These are phyloP conservation scores for Ploettnerulaceae sp. DNA, from an alignment of 2,329 filamentous ascomycete genomes.

Conservation along the genomic window DNA sequence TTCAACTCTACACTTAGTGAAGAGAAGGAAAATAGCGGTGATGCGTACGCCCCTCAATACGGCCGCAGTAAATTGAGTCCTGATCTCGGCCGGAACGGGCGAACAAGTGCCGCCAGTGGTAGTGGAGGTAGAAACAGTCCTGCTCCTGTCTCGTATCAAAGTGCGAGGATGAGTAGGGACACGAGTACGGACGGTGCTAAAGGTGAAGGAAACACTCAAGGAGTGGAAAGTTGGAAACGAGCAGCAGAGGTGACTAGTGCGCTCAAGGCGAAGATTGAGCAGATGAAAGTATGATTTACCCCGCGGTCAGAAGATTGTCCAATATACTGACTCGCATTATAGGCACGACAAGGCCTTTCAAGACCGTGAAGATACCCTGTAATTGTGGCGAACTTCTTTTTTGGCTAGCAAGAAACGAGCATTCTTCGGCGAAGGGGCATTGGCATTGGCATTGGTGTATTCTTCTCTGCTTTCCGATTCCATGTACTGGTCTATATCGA, in stretches of 20 bases:
- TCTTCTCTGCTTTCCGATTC: too few relatives aligned
- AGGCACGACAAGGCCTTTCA: conserved; percentile 49
- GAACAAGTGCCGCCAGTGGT: conserved; percentile 31
- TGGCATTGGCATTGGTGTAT: conserved; percentile 16
- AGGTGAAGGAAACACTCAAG: conserved; percentile 41
- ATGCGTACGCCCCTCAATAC: conserved; percentile 26
- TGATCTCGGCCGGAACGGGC: conserved; percentile 30
- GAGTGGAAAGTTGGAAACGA: conserved; percentile 90
- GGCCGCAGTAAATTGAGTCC: conserved; percentile 32
- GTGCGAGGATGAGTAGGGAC: conserved; percentile 31
- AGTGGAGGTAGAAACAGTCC: conserved; percentile 33
- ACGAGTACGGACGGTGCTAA: conserved; percentile 29
- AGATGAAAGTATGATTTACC: conserved; percentile 72
- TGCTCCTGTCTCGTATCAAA: conserved; percentile 23
- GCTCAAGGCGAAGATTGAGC: conserved; percentile 93
- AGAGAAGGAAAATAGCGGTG: conserved; percentile 69
- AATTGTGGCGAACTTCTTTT: conserved; percentile 8
- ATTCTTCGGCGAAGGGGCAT: conserved; percentile 20
- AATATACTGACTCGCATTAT: conserved; percentile 5
- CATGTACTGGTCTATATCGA: too few relatives aligned
- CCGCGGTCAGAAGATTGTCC: background rate
- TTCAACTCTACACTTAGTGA: conserved; percentile 63
- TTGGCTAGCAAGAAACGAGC: conserved; percentile 7
- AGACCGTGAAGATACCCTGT: conserved; percentile 34
- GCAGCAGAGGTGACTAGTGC: conserved; percentile 97